Percentiles rank a stretch among this genome's conserved stretches.
These are phyloP conservation scores for Isatis lusitanica DNA, from an alignment of 441 rosid species.

Conservation along the genomic window DNA sequence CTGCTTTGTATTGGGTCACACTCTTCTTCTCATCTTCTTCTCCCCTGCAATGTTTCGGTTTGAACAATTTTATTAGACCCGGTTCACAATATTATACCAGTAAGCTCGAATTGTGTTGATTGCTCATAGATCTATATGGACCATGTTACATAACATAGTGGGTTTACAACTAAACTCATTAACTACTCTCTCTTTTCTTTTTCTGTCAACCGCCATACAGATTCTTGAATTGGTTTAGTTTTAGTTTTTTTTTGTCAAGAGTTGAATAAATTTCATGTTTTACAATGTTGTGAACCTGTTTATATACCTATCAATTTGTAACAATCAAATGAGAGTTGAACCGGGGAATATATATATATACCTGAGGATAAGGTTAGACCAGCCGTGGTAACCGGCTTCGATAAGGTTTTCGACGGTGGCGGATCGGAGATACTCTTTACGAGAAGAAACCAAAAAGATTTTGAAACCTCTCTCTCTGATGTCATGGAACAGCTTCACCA, in stretches of 20 bases:
- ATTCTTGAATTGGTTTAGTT: no score
- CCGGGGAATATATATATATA: not conserved
- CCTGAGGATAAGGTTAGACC: conserved; percentile 74
- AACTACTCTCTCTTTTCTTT: no score
- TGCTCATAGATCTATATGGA: not conserved
- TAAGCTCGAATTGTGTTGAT: not conserved
- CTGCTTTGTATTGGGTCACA: conserved; percentile 65
- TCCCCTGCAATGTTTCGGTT: conserved; percentile 42
- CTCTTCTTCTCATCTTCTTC: conserved; percentile 54
- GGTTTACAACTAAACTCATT: no score
- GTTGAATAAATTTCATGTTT: not conserved
- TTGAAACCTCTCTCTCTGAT: conserved; percentile 65
- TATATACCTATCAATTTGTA: not conserved
- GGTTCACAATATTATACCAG: conserved; percentile 4
- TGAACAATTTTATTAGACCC: not conserved
- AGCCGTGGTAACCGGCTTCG: conserved; percentile 75
- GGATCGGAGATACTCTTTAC: conserved; percentile 70
- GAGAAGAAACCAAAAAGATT: conserved; percentile 74
- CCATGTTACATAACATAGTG: no score
- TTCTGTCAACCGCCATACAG: no score
- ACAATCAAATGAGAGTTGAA: not conserved
- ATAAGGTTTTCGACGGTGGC: conserved; percentile 80
- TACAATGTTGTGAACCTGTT: not conserved
- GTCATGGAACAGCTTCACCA: conserved; percentile 57
- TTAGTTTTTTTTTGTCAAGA: no score